Evolutionary conservation across 306 rosid genomes (phyloP).

Genomic region (Ormosia emarginata): DNA sequence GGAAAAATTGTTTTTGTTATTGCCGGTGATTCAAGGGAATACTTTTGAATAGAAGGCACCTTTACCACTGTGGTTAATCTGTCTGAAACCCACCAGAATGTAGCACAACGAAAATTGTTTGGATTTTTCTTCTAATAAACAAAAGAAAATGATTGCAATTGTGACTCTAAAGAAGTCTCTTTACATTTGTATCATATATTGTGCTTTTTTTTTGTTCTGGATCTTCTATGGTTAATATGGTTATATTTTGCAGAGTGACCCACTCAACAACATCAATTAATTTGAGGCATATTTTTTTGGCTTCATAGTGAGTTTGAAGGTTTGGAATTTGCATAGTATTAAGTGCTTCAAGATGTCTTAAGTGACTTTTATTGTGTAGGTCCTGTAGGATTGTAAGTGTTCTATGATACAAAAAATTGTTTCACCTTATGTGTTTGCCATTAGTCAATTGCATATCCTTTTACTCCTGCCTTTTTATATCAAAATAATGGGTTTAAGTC

Average conservation of each 20-base stretch:
- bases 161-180: not conserved
- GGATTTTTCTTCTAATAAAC: not conserved
- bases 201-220: not conserved
- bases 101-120: not conserved
- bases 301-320: not conserved
- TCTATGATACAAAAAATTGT: not conserved
- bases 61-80: not conserved
- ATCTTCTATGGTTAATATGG: conserved; percentile 10
- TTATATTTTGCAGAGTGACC: not conserved
- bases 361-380: not conserved
- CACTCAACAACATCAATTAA: not conserved
- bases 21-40: conserved; percentile 9
- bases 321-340: not conserved
- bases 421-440: conserved; percentile 10
- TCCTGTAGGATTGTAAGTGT: not conserved
- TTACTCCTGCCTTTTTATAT: not conserved
- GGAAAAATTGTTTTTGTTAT: not conserved
- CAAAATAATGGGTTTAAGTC: not conserved
- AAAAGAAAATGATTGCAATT: not conserved
- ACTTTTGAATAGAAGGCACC: not conserved
- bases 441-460: conserved; percentile 1
- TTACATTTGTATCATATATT: not conserved
- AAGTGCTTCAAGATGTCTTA: not conserved
- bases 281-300: not conserved
- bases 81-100: not conserved